Percentiles rank a stretch among this genome's conserved stretches.
These are phyloP conservation scores for Saturnispora ahearnii DNA, from an alignment of 805 yeast species.

Conservation along the genomic window DNA sequence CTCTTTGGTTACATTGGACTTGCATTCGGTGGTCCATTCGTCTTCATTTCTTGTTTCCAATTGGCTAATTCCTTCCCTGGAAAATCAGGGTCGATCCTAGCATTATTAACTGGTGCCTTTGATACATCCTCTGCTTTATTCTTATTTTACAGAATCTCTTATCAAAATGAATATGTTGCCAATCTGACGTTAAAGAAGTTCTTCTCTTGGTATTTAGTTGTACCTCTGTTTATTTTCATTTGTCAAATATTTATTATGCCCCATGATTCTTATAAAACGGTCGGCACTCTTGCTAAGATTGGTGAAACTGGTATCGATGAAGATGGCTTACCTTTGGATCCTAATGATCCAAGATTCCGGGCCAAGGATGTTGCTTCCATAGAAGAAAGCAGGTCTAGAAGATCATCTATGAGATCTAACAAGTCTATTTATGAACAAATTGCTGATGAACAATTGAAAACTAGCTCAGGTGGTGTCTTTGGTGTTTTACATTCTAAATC, in stretches of 20 bases:
- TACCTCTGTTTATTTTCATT: constrained; percentile 66
- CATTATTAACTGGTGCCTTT: constrained; percentile 86
- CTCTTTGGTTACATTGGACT: constrained; percentile 62
- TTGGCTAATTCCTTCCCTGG: constrained; percentile 80
- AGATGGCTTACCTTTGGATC: constrained; percentile 48
- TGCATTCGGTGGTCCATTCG: constrained; percentile 92
- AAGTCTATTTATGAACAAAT: constrained; percentile 60
- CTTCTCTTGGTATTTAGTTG: constrained; percentile 57
- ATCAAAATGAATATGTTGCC: constrained; percentile 34
- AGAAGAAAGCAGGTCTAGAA: constrained; percentile 23
- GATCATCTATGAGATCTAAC: constrained; percentile 29
- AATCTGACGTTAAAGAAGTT: constrained; percentile 44
- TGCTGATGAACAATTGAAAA: constrained; percentile 47
- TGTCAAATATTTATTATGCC: constrained; percentile 84
- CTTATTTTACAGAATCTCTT: constrained; percentile 58
- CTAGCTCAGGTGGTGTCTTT: constrained; percentile 57
- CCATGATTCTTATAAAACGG: constrained; percentile 58
- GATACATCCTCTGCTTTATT: constrained; percentile 90
- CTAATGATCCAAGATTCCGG: constrained; percentile 32
- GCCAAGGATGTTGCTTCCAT: constrained; percentile 13
- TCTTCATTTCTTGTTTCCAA: constrained; percentile 83
- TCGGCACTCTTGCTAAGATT: constrained; percentile 57
- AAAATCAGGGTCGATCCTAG: constrained; percentile 71
- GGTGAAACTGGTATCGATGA: constrained; percentile 70
- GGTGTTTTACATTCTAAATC: constrained; percentile 66